Evolutionary conservation across 2,329 filamentous ascomycete species (phyloP), one percentile per base, ranked within the genome.

Genomic region (Endothia cerciana): DNA sequence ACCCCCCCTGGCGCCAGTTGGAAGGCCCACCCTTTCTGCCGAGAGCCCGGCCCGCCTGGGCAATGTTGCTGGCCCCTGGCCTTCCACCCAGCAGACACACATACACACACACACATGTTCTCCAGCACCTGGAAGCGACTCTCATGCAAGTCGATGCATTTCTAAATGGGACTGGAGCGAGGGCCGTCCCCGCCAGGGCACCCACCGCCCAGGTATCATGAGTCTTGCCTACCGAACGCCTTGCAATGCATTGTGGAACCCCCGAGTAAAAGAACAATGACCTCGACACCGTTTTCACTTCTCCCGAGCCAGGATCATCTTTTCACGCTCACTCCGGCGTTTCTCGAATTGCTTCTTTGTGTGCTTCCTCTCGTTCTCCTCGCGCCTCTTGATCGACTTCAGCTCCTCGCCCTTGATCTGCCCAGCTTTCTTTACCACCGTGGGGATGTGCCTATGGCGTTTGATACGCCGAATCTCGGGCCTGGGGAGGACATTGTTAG

Each of bases 351-450:
- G 90, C 82, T 95, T 94, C 82, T 91, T 93, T 66, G 88, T 91
- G 78, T 99, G 94, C 77, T 92, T 93, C 71, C 95, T 86, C 79
- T 97, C 92, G 76, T 99, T 99, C 83, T 99, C 95, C 74, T 97
- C 92, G 72, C 89, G 89, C 72, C 92, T 85, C 87, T 97, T 97
- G 77, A 97, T 91, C 41, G 92, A 87, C 78, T 88, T 89, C 73
- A 97, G 78, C 78, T 98, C 95, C 75, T 96, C 93, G 65, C 82
- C 81, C 87, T 99, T 99, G 80, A 98, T 98, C 82, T 97, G 91
- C 59, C 86, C 89, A 4, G 94, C 94, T 87, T 97, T 98, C 89
- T 97, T 97, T 71, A 98, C 88, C 65, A 93, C 88, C 83, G 93
- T 92, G 25, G 95, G 95, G 69, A 97, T 81, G 79, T 98, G 95